Conservation (phyloP, 1,139 yeast genomes). For the Pichia sp. region DNA sequence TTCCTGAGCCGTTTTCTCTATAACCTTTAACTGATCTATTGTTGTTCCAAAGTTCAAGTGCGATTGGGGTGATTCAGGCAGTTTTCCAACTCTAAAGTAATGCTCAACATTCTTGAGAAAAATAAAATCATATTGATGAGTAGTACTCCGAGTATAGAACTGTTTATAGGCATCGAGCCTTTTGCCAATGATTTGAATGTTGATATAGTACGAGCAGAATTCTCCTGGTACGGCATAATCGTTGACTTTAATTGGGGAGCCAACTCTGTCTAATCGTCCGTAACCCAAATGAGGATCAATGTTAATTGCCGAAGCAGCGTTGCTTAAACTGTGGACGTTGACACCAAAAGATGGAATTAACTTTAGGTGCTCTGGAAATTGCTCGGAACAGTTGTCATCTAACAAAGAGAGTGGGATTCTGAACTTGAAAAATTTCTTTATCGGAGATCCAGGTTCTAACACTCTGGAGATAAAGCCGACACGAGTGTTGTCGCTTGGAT, state of each 20-base stretch:
- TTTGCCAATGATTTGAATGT: conserved; percentile 27
- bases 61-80: conserved; percentile 4
- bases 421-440: conserved; percentile 44
- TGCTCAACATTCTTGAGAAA: conserved; percentile 22
- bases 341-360: conserved; percentile 69
- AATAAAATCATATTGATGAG: conserved; percentile 23
- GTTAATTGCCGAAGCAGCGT: conserved; percentile 14
- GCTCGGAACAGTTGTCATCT: conserved; percentile 56
- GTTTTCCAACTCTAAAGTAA: conserved; percentile 22
- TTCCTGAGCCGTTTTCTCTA: conserved; percentile 18
- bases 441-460: conserved; percentile 9
- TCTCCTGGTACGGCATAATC: conserved; percentile 29
- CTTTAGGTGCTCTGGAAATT: conserved; percentile 43
- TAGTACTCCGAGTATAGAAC: conserved; percentile 17
- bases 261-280: conserved; percentile 35
- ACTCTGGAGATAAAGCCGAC: conserved; percentile 40
- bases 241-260: conserved; percentile 32
- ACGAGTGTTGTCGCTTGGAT: conserved; percentile 41
- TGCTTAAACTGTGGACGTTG: conserved; percentile 32
- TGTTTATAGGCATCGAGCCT: conserved; percentile 21
- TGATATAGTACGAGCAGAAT: conserved; percentile 27
- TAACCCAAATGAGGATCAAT: conserved; percentile 35
- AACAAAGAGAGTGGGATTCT: conserved; percentile 55
- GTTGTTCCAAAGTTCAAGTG: conserved; percentile 15
- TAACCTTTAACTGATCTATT: conserved; percentile 17